A percentile compares a stretch with the other conserved stretches of the same genome.
Evolutionary conservation across 2,329 filamentous ascomycete species (phyloP).

Genomic region (Calonectria pteridis): DNA sequence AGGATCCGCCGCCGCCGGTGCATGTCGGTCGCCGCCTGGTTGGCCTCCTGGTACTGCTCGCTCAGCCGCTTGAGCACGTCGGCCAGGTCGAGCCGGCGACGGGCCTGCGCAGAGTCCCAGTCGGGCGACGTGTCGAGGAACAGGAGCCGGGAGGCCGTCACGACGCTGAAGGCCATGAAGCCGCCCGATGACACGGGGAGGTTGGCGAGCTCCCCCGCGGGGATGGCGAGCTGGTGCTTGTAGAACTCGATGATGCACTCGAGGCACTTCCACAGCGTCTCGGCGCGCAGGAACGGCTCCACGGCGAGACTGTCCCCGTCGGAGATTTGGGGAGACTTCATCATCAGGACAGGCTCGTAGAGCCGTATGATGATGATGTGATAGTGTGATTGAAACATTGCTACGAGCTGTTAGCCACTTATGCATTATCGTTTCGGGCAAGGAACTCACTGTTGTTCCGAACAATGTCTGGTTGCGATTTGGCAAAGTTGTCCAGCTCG

Average conservation of each 20-base stretch:
- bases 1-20: conserved; percentile 44
- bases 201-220: conserved; percentile 41
- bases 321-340: conserved; percentile 35
- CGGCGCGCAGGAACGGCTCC: conserved; percentile 46
- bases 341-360: conserved; percentile 53
- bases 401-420: conserved; percentile 30
- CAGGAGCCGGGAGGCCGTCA: conserved; percentile 52
- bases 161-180: conserved; percentile 50
- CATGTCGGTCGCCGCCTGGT: conserved; percentile 39
- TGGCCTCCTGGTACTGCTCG: conserved; percentile 49
- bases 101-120: conserved; percentile 52
- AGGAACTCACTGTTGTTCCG: conserved; percentile 35
- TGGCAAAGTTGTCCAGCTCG: conserved; percentile 48
- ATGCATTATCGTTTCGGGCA: neutral
- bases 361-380: conserved; percentile 49
- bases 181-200: conserved; percentile 48
- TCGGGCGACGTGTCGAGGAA: conserved; percentile 50
- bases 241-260: conserved; percentile 45
- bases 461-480: conserved; percentile 36
- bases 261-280: conserved; percentile 54
- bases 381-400: conserved; percentile 51
- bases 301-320: conserved; percentile 28
- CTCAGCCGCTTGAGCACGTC: conserved; percentile 42
- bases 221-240: conserved; percentile 41
- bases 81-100: conserved; percentile 50